These are phyloP conservation scores for Hibiscus syriacus DNA, from an alignment of 345 rosid genomes.

Conservation along the genomic window DNA sequence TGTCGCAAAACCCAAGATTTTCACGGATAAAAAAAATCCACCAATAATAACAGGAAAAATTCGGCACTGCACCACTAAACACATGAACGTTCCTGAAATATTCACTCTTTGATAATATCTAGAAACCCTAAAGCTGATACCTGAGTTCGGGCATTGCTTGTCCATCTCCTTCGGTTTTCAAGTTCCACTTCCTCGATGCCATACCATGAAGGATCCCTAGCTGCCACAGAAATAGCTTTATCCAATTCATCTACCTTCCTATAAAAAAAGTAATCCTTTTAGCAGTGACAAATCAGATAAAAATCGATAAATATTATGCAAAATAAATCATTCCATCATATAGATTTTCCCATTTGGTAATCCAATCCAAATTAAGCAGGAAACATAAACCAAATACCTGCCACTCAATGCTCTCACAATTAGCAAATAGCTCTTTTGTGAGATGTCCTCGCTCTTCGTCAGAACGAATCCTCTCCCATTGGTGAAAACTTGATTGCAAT, in stretches of 20 bases:
- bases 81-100: background rate
- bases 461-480: constrained; percentile 69
- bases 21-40: background rate
- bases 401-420: constrained; percentile 91
- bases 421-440: constrained; percentile 60
- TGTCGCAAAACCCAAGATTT: background rate
- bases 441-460: constrained; percentile 62
- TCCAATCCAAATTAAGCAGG: background rate
- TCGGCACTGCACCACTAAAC: background rate
- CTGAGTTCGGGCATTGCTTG: constrained; percentile 70
- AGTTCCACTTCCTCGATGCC: constrained; percentile 82
- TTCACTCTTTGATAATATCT: background rate
- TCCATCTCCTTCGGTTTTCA: constrained; percentile 89
- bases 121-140: constrained; percentile 21
- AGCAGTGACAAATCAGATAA: constrained; percentile 28
- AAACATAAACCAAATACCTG: constrained; percentile 45
- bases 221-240: constrained; percentile 82
- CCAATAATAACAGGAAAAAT: background rate
- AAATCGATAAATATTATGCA: background rate
- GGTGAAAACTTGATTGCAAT: constrained; percentile 75
- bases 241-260: constrained; percentile 98
- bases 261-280: constrained; percentile 44
- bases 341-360: background rate
- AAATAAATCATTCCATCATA: too few relatives aligned
- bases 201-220: constrained; percentile 80